Conservation (phyloP, 257 asterid species). For the Hygrophila difformis region DNA sequence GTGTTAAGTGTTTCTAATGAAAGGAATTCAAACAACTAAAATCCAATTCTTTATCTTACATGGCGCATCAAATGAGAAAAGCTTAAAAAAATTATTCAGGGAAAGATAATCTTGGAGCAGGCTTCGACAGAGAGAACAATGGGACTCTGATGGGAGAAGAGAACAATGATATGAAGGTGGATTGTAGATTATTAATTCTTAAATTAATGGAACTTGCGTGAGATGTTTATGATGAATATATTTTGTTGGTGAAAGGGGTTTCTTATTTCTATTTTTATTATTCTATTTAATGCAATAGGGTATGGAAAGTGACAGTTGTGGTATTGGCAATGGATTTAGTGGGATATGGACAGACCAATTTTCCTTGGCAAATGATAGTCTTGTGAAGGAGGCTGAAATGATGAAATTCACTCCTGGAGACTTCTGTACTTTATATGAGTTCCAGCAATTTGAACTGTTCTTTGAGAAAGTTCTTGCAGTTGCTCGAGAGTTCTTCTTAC, state of each 20-base stretch:
- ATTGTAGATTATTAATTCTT: slow-evolving; percentile 47
- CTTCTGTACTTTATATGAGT: slow-evolving; percentile 49
- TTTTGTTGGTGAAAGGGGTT: slow-evolving; percentile 18
- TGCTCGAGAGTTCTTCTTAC: slow-evolving; percentile 67
- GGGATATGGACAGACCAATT: slow-evolving; percentile 39
- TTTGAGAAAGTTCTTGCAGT: slow-evolving; percentile 46
- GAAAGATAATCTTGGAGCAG: slow-evolving; percentile 28
- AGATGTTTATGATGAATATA: slow-evolving; percentile 12
- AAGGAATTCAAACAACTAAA: too few relatives aligned
- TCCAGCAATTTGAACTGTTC: slow-evolving; percentile 50
- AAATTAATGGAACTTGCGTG: slow-evolving; percentile 14
- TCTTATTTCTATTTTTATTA: slow-evolving; percentile 17
- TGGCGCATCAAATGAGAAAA: neutral
- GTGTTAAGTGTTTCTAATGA: too few relatives aligned
- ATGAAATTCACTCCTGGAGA: slow-evolving; percentile 29
- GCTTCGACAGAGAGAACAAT: slow-evolving; percentile 35
- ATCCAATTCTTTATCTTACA: too few relatives aligned
- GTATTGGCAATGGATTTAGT: slow-evolving; percentile 29
- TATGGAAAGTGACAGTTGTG: slow-evolving; percentile 42
- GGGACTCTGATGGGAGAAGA: slow-evolving; percentile 39
- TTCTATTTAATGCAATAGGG: too few relatives aligned
- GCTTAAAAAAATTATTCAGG: slow-evolving; percentile 15
- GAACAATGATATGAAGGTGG: slow-evolving; percentile 69
- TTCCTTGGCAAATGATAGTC: slow-evolving; percentile 36
- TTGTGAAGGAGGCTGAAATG: slow-evolving; percentile 32